Evolutionary conservation across 2,329 filamentous ascomycete species (phyloP).

Genomic region (Diaporthe longicolla): DNA sequence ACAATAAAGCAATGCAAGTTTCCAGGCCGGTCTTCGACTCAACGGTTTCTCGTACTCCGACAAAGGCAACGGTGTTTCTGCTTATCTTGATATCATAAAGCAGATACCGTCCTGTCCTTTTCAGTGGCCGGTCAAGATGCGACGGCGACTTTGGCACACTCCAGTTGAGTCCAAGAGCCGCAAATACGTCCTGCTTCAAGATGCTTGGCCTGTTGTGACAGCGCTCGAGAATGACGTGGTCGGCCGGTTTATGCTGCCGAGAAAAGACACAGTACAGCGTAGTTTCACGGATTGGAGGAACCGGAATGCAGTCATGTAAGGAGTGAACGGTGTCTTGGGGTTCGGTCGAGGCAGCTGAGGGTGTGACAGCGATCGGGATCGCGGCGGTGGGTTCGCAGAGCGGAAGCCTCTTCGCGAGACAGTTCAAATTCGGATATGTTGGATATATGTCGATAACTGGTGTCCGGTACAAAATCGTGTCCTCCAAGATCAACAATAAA

Average conservation of each 20-base stretch:
- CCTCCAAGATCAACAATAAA: not conserved
- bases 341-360: conserved; percentile 19
- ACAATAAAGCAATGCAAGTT: conserved; percentile 28
- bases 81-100: not conserved
- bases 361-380: conserved; percentile 13
- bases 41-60: not conserved
- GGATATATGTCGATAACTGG: conserved; percentile 30
- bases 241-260: not conserved
- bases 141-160: not conserved
- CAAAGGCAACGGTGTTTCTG: conserved; percentile 23
- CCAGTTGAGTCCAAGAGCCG: not conserved
- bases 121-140: not conserved
- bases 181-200: not conserved
- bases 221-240: conserved; percentile 6
- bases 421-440: not conserved
- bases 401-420: conserved; percentile 18
- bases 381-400: conserved; percentile 12
- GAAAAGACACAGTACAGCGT: not conserved
- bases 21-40: conserved; percentile 26
- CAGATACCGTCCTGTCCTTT: not conserved
- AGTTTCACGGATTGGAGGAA: not conserved
- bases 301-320: not conserved
- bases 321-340: not conserved
- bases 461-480: not conserved
- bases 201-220: conserved; percentile 8